Conservation (phyloP, 306 rosid species). For the Prunus davidiana region DNA sequence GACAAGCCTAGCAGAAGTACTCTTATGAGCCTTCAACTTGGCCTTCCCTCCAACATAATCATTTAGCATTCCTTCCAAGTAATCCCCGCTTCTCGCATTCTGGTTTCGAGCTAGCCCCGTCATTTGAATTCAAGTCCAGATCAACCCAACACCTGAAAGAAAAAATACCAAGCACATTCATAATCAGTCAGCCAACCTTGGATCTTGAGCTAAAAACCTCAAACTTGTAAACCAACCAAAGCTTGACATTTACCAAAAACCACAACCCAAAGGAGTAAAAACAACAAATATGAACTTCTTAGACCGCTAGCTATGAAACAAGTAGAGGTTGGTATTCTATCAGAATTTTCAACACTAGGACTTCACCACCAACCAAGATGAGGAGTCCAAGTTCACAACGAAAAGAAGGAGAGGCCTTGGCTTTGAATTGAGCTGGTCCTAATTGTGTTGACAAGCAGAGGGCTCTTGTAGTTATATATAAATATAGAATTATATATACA, state of each 20-base stretch:
- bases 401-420: background rate
- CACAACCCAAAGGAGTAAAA: constrained; percentile 3
- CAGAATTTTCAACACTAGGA: background rate
- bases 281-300: background rate
- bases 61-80: constrained; percentile 83
- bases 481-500: constrained; percentile 7
- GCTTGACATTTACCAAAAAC: constrained; percentile 35
- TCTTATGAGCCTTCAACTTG: constrained; percentile 47
- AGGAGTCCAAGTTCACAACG: constrained; percentile 15
- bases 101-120: constrained; percentile 57
- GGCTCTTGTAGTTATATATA: background rate
- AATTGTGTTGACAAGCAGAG: constrained; percentile 4
- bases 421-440: background rate
- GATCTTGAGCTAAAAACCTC: background rate
- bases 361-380: background rate
- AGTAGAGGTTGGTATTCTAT: background rate
- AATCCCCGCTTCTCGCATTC: constrained; percentile 47
- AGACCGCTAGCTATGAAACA: background rate
- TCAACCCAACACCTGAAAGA: constrained; percentile 37
- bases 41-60: constrained; percentile 67
- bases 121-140: constrained; percentile 9
- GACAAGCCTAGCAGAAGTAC: constrained; percentile 49
- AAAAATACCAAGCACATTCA: background rate
- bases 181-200: background rate
- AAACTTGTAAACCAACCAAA: background rate